Percentiles rank a stretch among this genome's conserved stretches.
Evolutionary conservation across 495 filamentous ascomycete genomes (phyloP).

Genomic region (Xylaria castorea): DNA sequence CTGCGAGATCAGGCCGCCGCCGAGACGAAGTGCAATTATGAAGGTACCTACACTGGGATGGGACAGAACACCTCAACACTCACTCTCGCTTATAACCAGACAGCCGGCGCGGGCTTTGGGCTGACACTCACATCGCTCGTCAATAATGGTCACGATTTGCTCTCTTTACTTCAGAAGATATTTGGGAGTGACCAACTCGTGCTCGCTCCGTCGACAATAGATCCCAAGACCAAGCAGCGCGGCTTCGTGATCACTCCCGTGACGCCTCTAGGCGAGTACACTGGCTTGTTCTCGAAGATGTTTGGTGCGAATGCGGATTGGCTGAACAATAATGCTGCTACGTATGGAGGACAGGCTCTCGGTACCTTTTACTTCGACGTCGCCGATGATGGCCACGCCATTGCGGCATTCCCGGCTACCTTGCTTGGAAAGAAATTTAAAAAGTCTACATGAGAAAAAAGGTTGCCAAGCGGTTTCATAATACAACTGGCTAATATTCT

Average conservation of each 20-base stretch:
- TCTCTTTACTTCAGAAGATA: constrained; percentile 25
- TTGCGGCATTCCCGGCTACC: constrained; percentile 37
- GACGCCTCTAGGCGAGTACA: constrained; percentile 5
- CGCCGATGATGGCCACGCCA: constrained; percentile 40
- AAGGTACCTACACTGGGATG: constrained; percentile 41
- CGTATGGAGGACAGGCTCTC: constrained; percentile 39
- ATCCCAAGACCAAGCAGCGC: constrained; percentile 18
- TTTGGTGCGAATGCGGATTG: constrained; percentile 34
- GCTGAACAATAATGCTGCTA: constrained; percentile 35
- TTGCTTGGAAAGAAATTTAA: constrained; percentile 34
- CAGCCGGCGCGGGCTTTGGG: constrained; percentile 33
- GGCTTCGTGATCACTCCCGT: constrained; percentile 36
- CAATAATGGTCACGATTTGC: constrained; percentile 47
- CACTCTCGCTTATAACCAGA: constrained; percentile 38
- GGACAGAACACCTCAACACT: constrained; percentile 41
- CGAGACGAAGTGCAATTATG: constrained; percentile 40
- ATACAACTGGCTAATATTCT: background rate
- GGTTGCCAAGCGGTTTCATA: background rate
- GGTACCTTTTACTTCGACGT: constrained; percentile 48
- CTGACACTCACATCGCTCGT: constrained; percentile 44
- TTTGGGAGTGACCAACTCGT: constrained; percentile 26
- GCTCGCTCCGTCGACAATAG: constrained; percentile 42
- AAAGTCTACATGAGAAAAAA: constrained; percentile 8
- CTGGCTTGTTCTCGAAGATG: constrained; percentile 34
- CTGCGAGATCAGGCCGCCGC: constrained; percentile 41